These are phyloP conservation scores for Trypanosoma brucei DNA, from an alignment of 208 protist genomes.

Conservation along the genomic window DNA sequence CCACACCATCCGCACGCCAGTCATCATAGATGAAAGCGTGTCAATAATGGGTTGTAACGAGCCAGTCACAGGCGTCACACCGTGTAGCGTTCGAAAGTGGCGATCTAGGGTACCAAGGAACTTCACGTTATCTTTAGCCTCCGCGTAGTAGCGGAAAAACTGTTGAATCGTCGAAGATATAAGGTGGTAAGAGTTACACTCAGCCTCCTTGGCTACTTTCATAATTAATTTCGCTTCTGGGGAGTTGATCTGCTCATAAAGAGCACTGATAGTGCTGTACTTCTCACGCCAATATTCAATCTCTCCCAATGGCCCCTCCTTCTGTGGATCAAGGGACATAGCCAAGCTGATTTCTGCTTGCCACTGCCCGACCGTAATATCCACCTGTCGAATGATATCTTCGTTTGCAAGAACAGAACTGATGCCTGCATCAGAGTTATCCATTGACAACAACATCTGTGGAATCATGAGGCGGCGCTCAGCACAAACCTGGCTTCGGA, in stretches of 20 bases:
- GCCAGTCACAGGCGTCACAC: conserved; percentile 60
- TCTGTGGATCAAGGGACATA: conserved; percentile 88
- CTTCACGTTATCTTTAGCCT: conserved; percentile 99
- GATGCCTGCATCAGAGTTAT: conserved; percentile 68
- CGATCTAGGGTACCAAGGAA: conserved; percentile 98
- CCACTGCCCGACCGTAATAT: conserved; percentile 86
- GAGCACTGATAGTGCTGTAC: conserved; percentile 91
- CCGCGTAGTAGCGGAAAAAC: conserved; percentile 93
- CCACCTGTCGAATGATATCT: conserved; percentile 84
- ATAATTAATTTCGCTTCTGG: conserved; percentile 92
- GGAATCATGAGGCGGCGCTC: conserved; percentile 88
- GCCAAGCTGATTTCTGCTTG: conserved; percentile 87
- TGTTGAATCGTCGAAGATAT: conserved; percentile 92
- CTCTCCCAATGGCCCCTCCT: conserved; percentile 93
- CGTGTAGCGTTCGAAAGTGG: conserved; percentile 96
- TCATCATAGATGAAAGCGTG: conserved; percentile 98
- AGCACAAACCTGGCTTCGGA: conserved; percentile 85
- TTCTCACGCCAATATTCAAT: conserved; percentile 97
- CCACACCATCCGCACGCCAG: conserved; percentile 98
- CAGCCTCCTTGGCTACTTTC: conserved; percentile 84
- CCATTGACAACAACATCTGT: conserved; percentile 65
- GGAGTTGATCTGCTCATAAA: conserved; percentile 97
- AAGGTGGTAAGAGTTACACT: conserved; percentile 80
- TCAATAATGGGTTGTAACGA: conserved; percentile 95
- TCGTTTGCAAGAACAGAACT: conserved; percentile 77